phyloP scores from a whole-genome alignment of 768 basidiomycete genomes.

The Lactarius akahatsu region DNA sequence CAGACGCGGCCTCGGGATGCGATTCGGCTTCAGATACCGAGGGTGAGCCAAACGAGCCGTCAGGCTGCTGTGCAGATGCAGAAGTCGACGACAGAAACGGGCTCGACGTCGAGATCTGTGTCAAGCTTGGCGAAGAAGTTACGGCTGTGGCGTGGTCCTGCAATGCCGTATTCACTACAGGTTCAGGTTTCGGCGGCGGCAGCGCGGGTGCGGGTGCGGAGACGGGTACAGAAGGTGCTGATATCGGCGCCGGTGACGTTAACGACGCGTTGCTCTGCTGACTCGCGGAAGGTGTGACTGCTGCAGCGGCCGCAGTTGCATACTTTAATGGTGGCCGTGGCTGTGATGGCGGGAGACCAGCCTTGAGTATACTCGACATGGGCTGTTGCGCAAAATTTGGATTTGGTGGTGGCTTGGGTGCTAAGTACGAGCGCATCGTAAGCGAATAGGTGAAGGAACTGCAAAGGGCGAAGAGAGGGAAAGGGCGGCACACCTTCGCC shows the following conservation, averaged over 20 bases:
- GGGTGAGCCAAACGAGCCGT: constrained; percentile 71
- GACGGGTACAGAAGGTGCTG: constrained; percentile 40
- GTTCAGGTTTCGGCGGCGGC: constrained; percentile 35
- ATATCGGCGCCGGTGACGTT: constrained; percentile 37
- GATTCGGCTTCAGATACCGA: constrained; percentile 63
- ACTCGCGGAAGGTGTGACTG: constrained; percentile 40
- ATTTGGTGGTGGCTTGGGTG: constrained; percentile 75
- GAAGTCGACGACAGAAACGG: constrained; percentile 77
- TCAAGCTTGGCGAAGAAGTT: constrained; percentile 76
- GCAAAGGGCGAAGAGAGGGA: background rate
- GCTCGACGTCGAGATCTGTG: constrained; percentile 81
- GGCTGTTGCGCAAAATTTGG: constrained; percentile 81
- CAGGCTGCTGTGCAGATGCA: constrained; percentile 56
- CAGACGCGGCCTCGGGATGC: constrained; percentile 44
- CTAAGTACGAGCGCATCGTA: constrained; percentile 27
- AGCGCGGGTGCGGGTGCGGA: constrained; percentile 41
- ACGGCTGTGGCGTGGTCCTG: constrained; percentile 41
- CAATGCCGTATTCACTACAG: constrained; percentile 25
- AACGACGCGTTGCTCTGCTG: constrained; percentile 39
- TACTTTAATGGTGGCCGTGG: constrained; percentile 81
- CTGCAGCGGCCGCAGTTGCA: constrained; percentile 84
- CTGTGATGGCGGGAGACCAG: constrained; percentile 56
- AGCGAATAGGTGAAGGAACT: background rate
- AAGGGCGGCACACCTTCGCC: constrained; percentile 50
- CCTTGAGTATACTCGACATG: constrained; percentile 72